Conservation (phyloP, 352 stramenopile species). For the Pythium oligandrum region DNA sequence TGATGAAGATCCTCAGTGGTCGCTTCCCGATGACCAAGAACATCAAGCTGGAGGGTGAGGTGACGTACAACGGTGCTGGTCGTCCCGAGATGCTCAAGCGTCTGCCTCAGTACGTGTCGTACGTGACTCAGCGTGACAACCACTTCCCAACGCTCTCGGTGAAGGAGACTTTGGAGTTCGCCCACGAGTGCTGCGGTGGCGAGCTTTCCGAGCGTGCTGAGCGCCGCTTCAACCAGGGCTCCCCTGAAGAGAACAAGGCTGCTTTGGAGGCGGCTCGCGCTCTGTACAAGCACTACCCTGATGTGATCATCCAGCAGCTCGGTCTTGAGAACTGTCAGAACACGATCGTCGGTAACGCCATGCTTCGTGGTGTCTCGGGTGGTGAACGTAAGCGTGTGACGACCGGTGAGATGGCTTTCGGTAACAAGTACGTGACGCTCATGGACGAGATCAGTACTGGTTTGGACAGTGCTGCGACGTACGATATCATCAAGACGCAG, state of each 20-base stretch:
- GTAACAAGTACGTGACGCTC: no score
- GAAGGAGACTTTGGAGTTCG: no score
- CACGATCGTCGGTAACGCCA: no score
- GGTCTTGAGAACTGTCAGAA: constrained; percentile 49
- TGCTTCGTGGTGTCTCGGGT: no score
- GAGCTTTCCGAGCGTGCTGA: constrained; percentile 11
- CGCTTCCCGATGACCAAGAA: constrained; percentile 29
- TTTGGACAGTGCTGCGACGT: no score
- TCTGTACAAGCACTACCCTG: constrained; percentile 26
- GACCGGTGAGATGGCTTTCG: no score
- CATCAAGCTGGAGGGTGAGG: constrained; percentile 22
- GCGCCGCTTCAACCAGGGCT: constrained; percentile 15
- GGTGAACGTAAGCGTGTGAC: no score
- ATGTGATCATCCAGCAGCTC: constrained; percentile 42
- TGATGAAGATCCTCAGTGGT: constrained; percentile 45
- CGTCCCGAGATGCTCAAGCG: constrained; percentile 8
- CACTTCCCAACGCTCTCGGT: constrained; percentile 31
- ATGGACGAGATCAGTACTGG: no score
- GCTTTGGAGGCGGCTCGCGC: constrained; percentile 21
- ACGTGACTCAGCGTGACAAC: constrained; percentile 30
- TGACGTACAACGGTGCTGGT: constrained; percentile 36
- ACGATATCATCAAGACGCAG: no score
- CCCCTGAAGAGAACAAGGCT: constrained; percentile 25
- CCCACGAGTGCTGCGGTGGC: constrained; percentile 23
- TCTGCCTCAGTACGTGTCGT: no score